These are phyloP conservation scores for Cladosporium oxysporum DNA, from an alignment of 2,329 filamentous ascomycete species.

Conservation along the genomic window DNA sequence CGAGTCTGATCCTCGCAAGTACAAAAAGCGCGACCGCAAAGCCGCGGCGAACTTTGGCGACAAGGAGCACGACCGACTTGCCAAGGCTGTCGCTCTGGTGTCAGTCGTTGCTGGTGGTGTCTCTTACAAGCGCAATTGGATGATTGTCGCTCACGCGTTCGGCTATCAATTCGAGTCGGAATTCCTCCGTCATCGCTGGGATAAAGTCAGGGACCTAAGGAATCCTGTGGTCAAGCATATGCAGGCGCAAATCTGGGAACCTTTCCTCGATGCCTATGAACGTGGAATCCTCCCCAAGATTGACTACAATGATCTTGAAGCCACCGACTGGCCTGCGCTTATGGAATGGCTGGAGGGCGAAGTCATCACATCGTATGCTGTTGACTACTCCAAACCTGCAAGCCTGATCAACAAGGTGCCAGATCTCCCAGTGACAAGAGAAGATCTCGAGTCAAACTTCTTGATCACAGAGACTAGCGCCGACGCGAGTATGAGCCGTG, in stretches of 20 bases:
- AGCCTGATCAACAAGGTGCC: slow-evolving; percentile 13
- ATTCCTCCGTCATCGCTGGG: slow-evolving; percentile 44
- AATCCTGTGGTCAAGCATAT: slow-evolving; percentile 47
- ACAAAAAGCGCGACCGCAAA: slow-evolving; percentile 27
- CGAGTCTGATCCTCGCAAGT: slow-evolving; percentile 20
- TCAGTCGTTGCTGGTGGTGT: slow-evolving; percentile 40
- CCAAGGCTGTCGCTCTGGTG: slow-evolving; percentile 36
- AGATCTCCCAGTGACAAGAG: slow-evolving; percentile 10
- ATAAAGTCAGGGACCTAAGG: slow-evolving; percentile 28
- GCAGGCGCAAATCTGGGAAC: slow-evolving; percentile 64
- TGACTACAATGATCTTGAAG: slow-evolving; percentile 62
- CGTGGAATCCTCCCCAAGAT: slow-evolving; percentile 61
- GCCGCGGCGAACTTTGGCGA: slow-evolving; percentile 26
- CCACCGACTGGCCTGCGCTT: slow-evolving; percentile 68
- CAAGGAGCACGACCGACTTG: slow-evolving; percentile 35
- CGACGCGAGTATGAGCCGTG: slow-evolving; percentile 21
- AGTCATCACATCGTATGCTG: slow-evolving; percentile 19
- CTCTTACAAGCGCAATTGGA: slow-evolving; percentile 43
- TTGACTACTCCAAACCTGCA: slow-evolving; percentile 19
- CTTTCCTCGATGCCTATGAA: slow-evolving; percentile 67
- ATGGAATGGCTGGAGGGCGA: slow-evolving; percentile 66
- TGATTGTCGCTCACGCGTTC: slow-evolving; percentile 42
- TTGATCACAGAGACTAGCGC: slow-evolving; percentile 18
- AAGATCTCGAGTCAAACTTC: slow-evolving; percentile 23
- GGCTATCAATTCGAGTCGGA: slow-evolving; percentile 40